A percentile compares a stretch with the other conserved stretches of the same genome.
These are phyloP conservation scores for Cryptococcus maquisensis DNA, from an alignment of 1,284 basidiomycete species.

Conservation along the genomic window DNA sequence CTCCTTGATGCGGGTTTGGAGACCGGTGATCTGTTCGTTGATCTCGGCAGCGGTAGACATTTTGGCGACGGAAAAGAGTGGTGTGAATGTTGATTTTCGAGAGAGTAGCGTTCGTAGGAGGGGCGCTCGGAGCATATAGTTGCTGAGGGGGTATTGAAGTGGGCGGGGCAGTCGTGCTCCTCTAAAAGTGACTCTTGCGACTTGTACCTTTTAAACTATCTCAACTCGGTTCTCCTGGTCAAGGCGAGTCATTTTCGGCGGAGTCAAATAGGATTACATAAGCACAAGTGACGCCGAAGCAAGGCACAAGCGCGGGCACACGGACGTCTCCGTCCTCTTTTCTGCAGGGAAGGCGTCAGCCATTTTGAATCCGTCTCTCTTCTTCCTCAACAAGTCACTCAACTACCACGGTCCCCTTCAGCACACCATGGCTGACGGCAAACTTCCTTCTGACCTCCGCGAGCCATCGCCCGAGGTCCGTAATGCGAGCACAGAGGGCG, in stretches of 20 bases:
- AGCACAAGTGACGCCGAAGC: slow-evolving; percentile 7
- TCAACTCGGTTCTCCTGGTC: no score
- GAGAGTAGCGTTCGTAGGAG: neutral
- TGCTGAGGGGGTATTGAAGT: neutral
- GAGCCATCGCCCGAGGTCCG: neutral
- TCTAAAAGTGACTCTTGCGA: no score
- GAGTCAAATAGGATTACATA: no score
- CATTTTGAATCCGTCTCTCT: no score
- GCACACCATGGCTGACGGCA: neutral
- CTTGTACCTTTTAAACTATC: no score
- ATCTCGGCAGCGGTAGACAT: slow-evolving; percentile 16
- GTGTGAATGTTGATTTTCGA: neutral
- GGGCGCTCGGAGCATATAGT: slow-evolving; percentile 5
- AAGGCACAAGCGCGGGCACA: slow-evolving; percentile 16
- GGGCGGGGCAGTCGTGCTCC: no score
- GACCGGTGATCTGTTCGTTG: slow-evolving; percentile 37
- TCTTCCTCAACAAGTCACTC: no score
- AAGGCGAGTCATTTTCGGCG: no score
- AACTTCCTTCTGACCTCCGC: neutral
- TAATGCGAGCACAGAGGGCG: slow-evolving; percentile 5
- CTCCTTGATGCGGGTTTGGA: slow-evolving; percentile 43
- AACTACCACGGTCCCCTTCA: neutral
- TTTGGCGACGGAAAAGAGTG: slow-evolving; percentile 1
- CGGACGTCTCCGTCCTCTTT: no score
- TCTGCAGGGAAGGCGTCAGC: no score